Evolutionary conservation across 176 grass and related monocot species (phyloP), one percentile per base, ranked within the genome.

Genomic region (Avena atlantica): DNA sequence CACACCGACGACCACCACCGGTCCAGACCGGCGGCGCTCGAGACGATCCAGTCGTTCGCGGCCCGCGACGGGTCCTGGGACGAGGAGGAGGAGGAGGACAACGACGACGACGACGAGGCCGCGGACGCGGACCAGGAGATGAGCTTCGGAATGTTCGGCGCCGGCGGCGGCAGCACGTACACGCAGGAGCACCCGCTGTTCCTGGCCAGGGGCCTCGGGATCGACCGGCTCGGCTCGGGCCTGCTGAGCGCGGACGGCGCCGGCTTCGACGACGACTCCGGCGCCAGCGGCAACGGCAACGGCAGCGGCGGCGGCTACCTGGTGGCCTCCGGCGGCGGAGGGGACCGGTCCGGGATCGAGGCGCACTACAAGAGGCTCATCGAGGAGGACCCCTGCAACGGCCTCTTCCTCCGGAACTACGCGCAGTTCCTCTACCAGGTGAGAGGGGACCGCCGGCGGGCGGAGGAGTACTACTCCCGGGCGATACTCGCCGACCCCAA

Each of bases 391-490:
- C 97, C 97, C 1, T 88, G 81, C 59, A 86, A 94, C 83, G 90
- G 92, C n/a, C 89, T 98, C 78, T 87, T 96, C 86, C 12, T 98
- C 74, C 84, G 90, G 56, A 98, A 98, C 58, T 98, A 96, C 8
- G 94, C 92, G 11, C 55, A 91, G 27, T 98, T 94, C 78, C 94
- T 98, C 58, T 87, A 93, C 68, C 92, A 94, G 95, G 89, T 86
- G 0, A 98, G 90, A 56, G 87, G 92, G 12, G 97, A 94, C 74
- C 63, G 21, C 27, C 73, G 84, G 74, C 88, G 73, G 83, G 97
- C 97, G 3, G 94, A 98, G 87, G 97, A 98, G 83, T 98, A 96
- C 79, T 98, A 94, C 53, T 98, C 97, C 71, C 93, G 97, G 15
- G 97, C 92, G 0, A 98, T 98, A 10, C 87, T 98, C 0, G 85